These are phyloP conservation scores for Venturia carpophila DNA, from an alignment of 2,329 filamentous ascomycete species.

Conservation along the genomic window DNA sequence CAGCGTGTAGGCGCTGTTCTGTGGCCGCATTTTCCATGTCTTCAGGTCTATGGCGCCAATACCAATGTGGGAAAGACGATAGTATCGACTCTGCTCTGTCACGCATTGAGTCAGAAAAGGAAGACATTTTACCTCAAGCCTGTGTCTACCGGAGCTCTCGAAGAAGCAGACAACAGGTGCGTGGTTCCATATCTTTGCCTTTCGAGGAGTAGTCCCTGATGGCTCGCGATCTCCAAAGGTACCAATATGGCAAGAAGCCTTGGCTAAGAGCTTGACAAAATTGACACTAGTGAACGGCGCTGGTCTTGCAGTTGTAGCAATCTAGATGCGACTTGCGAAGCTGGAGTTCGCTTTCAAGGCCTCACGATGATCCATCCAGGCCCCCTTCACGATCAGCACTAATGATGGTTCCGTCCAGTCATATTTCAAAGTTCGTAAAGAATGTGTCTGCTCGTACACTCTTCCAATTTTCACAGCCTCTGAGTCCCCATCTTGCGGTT, in stretches of 20 bases:
- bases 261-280: too few relatives aligned
- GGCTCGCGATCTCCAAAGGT: too few relatives aligned
- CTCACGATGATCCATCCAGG: too few relatives aligned
- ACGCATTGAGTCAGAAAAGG: conserved; percentile 46
- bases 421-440: conserved; percentile 53
- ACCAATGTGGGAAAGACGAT: conserved; percentile 82
- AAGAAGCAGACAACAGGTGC: conserved; percentile 65
- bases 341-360: too few relatives aligned
- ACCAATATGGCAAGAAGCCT: too few relatives aligned
- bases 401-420: conserved; percentile 37
- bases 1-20: conserved; percentile 50
- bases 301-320: too few relatives aligned
- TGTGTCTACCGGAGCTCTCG: conserved; percentile 63
- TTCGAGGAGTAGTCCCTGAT: too few relatives aligned
- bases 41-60: conserved; percentile 77
- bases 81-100: conserved; percentile 64
- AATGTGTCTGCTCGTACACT: conserved; percentile 53
- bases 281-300: too few relatives aligned
- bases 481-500: conserved; percentile 72
- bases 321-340: too few relatives aligned
- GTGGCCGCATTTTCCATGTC: conserved; percentile 59
- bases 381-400: not conserved
- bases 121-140: conserved; percentile 66
- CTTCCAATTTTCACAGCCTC: conserved; percentile 63
- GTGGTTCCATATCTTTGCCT: conserved; percentile 1